Evolutionary conservation across 331 rosid species (phyloP).

Genomic region (Pyrus hybrid): DNA sequence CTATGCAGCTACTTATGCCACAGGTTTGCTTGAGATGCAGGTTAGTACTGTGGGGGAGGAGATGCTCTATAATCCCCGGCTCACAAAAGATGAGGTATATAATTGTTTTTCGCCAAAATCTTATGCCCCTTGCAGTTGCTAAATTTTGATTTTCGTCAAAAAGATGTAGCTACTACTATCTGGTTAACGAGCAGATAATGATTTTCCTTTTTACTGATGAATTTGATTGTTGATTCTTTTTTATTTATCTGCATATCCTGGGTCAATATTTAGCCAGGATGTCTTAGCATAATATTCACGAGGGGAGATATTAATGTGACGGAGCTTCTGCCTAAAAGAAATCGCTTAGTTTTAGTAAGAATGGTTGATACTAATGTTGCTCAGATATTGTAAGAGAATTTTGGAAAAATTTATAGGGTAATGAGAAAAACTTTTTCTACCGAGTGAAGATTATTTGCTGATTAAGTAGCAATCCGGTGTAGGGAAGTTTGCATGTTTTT

Average conservation of each 20-base stretch:
- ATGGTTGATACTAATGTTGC: background rate
- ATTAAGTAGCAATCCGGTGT: background rate
- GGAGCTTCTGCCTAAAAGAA: background rate
- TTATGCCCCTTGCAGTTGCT: background rate
- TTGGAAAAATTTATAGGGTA: background rate
- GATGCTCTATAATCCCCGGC: slow-evolving; percentile 63
- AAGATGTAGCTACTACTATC: background rate
- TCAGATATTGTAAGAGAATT: background rate
- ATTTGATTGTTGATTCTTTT: background rate
- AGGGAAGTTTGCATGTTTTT: background rate
- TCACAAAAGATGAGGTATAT: slow-evolving; percentile 68
- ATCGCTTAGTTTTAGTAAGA: background rate
- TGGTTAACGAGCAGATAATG: background rate
- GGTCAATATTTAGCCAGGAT: background rate
- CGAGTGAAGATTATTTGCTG: background rate
- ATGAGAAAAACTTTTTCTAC: background rate
- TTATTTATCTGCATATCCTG: background rate
- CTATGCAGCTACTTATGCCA: slow-evolving; percentile 18
- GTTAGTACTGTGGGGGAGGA: slow-evolving; percentile 87
- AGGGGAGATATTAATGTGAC: too few relatives aligned
- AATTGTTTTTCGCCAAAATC: background rate
- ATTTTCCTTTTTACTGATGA: background rate
- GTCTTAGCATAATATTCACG: background rate
- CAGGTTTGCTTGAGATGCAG: slow-evolving; percentile 34
- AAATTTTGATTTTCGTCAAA: background rate